Evolutionary conservation across 768 basidiomycete genomes (phyloP).

Genomic region (Sporobolomyces pararoseus): DNA sequence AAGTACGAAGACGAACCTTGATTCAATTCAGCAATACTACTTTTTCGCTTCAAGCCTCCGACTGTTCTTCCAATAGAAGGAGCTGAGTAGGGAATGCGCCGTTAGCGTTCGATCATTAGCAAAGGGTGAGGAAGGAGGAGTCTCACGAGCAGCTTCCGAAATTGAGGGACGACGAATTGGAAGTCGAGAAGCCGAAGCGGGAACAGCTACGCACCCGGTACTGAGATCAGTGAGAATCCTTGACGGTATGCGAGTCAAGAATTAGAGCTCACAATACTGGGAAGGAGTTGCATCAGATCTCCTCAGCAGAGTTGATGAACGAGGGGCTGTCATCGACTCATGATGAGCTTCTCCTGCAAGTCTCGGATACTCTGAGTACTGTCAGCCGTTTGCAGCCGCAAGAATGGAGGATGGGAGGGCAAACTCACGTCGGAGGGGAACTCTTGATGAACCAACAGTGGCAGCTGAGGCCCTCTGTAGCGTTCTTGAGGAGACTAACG

Average conservation of each 20-base stretch:
- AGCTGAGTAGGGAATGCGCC: neutral
- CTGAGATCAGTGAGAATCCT: no score
- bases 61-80: neutral
- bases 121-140: neutral
- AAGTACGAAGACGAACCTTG: constrained; percentile 25
- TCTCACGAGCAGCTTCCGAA: constrained; percentile 13
- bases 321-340: constrained; percentile 34
- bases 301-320: constrained; percentile 17
- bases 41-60: constrained; percentile 18
- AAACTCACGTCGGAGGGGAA: constrained; percentile 22
- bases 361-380: neutral
- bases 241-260: neutral
- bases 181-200: constrained; percentile 15
- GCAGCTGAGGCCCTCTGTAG: constrained; percentile 14
- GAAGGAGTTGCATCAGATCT: neutral
- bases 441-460: constrained; percentile 34
- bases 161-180: constrained; percentile 23
- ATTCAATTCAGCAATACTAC: constrained; percentile 28
- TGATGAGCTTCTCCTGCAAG: neutral
- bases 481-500: constrained; percentile 28
- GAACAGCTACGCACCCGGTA: no score
- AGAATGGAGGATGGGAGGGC: no score
- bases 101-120: no score
- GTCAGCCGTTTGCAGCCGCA: no score
- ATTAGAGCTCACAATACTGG: neutral